Base-by-base conservation (phyloP, 495 filamentous ascomycete species). In the Niebla homalea region DNA sequence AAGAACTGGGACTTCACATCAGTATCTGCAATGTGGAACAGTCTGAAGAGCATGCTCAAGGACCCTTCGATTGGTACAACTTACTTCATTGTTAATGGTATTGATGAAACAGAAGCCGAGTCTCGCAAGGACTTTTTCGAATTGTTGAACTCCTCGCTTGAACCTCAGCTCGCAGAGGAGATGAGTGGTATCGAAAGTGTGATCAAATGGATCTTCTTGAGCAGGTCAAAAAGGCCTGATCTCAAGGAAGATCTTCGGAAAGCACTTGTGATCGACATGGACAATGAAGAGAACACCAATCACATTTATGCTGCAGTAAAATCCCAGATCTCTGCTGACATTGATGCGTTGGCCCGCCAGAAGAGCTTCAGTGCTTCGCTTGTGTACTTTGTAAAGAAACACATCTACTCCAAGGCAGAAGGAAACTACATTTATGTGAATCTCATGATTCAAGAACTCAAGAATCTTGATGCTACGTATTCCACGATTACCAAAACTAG, bases 391-490 rank as follows among this genome's bases (percentile, higher is more conserved):
- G 36, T 54, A 32, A 54, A 54, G 38, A 36, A 46, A 26, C 43
- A 54, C 37, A 32, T 54, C 10, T 43, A 41, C 35, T 15, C 45
- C 6, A 54, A 49, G 25, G 51, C 51, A 18, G 51, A 54, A n/a
- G 51, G 51, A 32, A 54, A 54, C 20, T 54, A 54, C 22, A 54
- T 54, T 15, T 54, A 54, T 29, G 51, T 38, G 23, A 16, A 49
- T 36, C 37, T 54, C 5, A 46, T 54, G 22, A 35, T 54, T 16
- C 51, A 54, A 29, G 51, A 54, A 29, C 46, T 54, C 35, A 54
- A 25, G 41, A 54, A 54, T 23, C 51, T 54, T 37, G 51, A 54
- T 12, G n/a, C 46, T n/a, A 15, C 19, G 19, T 37, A 49, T 12
- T 18, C 37, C 10, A 54, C 35, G 23, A 50, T 49, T 22, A 50